Evolutionary conservation across 225 moss, liverwort and hornwort genomes (phyloP).

Genomic region (Pseudoscleropodium purum): DNA sequence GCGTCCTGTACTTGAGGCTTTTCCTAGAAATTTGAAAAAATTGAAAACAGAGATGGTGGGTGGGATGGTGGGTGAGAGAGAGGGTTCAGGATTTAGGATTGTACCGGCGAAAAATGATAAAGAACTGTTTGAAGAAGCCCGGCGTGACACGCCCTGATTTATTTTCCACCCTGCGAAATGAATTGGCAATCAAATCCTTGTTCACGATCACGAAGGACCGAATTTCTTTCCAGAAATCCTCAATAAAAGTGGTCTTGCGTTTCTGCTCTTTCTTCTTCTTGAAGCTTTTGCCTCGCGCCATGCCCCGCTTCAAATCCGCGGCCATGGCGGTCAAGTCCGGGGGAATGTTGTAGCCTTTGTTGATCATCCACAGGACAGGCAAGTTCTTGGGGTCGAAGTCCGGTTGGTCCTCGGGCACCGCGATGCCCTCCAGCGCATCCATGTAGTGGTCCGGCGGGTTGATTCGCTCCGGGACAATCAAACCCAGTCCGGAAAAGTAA

Average conservation of each 20-base stretch:
- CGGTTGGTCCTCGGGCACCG: slow-evolving; percentile 37
- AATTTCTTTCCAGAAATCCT: slow-evolving; percentile 63
- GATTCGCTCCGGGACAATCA: slow-evolving; percentile 71
- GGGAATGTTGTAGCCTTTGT: slow-evolving; percentile 73
- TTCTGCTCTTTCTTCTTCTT: slow-evolving; percentile 16
- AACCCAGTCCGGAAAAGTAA: slow-evolving; percentile 60
- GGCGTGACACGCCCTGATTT: slow-evolving; percentile 67
- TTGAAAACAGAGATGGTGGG: not conserved
- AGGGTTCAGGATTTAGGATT: not conserved
- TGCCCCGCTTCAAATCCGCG: slow-evolving; percentile 10
- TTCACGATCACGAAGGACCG: slow-evolving; percentile 17
- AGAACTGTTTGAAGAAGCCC: slow-evolving; percentile 59
- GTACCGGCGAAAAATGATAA: slow-evolving; percentile 59
- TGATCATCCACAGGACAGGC: slow-evolving; percentile 84
- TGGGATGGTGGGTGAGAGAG: not conserved
- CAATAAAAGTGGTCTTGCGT: slow-evolving; percentile 37
- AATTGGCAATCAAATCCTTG: slow-evolving; percentile 18
- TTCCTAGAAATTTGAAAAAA: not conserved
- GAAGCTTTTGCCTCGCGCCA: slow-evolving; percentile 3
- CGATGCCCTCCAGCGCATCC: slow-evolving; percentile 80
- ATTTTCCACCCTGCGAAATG: slow-evolving; percentile 39
- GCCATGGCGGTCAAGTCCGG: slow-evolving; percentile 42
- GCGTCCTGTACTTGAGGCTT: not conserved
- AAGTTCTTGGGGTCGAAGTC: slow-evolving; percentile 62
- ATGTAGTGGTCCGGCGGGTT: slow-evolving; percentile 92